These are phyloP conservation scores for Daphne laureola DNA, from an alignment of 441 rosid genomes.

Conservation along the genomic window DNA sequence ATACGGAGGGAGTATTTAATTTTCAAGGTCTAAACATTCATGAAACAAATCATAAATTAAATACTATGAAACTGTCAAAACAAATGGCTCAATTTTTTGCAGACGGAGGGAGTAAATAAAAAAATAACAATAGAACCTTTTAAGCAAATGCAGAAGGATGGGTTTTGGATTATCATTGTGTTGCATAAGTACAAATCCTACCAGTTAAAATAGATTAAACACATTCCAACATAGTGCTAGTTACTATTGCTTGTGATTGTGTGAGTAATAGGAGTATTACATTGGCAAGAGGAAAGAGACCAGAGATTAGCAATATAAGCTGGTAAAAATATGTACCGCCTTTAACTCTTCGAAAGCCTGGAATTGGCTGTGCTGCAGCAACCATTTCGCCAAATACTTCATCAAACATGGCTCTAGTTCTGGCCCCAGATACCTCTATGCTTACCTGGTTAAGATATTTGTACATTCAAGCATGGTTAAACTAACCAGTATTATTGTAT, in stretches of 20 bases:
- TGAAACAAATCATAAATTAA: too few species aligned
- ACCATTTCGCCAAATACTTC: slow-evolving; percentile 73
- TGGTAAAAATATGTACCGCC: slow-evolving; percentile 50
- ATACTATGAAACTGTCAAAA: too few species aligned
- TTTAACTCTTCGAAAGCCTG: slow-evolving; percentile 90
- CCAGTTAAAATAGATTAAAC: neutral
- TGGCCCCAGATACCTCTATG: slow-evolving; percentile 55
- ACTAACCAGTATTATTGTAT: neutral
- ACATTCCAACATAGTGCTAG: neutral
- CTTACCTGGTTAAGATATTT: slow-evolving; percentile 37
- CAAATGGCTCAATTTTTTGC: too few species aligned
- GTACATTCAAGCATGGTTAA: neutral
- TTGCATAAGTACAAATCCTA: too few species aligned
- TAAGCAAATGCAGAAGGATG: too few species aligned
- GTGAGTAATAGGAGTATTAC: too few species aligned
- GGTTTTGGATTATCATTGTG: too few species aligned
- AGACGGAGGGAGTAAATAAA: too few species aligned
- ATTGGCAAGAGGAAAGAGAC: neutral
- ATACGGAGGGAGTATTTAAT: too few species aligned
- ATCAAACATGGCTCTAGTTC: slow-evolving; percentile 52
- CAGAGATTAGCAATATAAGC: neutral
- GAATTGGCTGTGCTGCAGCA: slow-evolving; percentile 94
- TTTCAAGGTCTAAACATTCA: too few species aligned
- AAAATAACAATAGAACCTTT: too few species aligned
- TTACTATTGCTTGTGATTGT: too few species aligned